These are phyloP conservation scores for Eimeria tenella DNA, from an alignment of 169 alveolate species.

Conservation along the genomic window DNA sequence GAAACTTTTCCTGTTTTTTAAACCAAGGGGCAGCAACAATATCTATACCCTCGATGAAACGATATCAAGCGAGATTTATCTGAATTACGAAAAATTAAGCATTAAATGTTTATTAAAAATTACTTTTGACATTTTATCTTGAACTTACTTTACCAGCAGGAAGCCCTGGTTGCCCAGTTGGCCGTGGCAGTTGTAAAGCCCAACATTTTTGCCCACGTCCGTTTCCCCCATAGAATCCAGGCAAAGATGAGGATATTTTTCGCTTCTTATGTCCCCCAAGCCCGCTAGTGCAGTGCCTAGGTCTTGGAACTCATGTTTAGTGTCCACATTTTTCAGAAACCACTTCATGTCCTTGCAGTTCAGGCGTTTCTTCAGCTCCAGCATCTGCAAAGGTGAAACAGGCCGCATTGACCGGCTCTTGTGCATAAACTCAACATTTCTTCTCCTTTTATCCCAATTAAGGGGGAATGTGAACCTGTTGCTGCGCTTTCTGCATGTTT, in stretches of 20 bases:
- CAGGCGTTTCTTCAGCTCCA: constrained; percentile 75
- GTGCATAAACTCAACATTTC: too few relatives aligned
- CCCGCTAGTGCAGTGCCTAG: constrained; percentile 18
- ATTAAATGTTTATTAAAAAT: not conserved
- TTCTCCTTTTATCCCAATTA: too few relatives aligned
- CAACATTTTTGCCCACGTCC: not conserved
- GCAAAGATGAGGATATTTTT: not conserved
- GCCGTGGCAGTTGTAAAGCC: constrained; percentile 50
- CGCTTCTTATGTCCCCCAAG: constrained; percentile 32
- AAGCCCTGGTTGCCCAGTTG: constrained; percentile 60
- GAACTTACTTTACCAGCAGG: not conserved
- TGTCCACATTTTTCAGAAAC: constrained; percentile 79
- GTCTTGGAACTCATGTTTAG: constrained; percentile 41
- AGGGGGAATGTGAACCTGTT: too few relatives aligned
- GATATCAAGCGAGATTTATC: too few relatives aligned
- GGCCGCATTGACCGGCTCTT: too few relatives aligned
- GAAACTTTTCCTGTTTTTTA: too few relatives aligned
- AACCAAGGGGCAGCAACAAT: too few relatives aligned
- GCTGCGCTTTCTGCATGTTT: too few relatives aligned
- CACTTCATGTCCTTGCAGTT: constrained; percentile 81
- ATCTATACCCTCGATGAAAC: too few relatives aligned
- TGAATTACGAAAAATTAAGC: not conserved
- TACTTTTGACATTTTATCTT: not conserved
- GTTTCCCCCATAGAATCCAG: constrained; percentile 16
- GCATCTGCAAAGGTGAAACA: constrained; percentile 78